These are phyloP conservation scores for Bromus sterilis DNA, from an alignment of 176 grass and related monocot genomes.

Conservation along the genomic window DNA sequence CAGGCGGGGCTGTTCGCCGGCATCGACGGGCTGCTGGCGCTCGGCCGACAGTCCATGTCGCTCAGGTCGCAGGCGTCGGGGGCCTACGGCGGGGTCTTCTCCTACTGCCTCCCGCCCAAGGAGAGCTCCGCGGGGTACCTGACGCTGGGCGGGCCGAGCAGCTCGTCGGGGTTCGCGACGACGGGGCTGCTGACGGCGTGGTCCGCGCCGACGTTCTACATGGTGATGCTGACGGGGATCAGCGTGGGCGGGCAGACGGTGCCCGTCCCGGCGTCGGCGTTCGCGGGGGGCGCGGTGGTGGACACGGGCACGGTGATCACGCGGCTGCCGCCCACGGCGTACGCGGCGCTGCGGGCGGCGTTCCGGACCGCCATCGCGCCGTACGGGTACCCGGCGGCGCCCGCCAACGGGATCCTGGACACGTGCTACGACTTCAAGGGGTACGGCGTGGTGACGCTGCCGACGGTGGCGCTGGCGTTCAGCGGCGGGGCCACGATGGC, in stretches of 20 bases:
- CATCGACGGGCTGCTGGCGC: constrained; percentile 63
- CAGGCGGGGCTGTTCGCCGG: constrained; percentile 49
- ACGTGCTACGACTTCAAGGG: constrained; percentile 73
- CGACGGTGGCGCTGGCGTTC: constrained; percentile 48
- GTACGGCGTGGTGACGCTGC: constrained; percentile 37
- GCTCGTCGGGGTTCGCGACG: constrained; percentile 25
- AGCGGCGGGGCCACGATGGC: constrained; percentile 17
- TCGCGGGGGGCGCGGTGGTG: constrained; percentile 57
- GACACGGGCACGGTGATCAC: constrained; percentile 90
- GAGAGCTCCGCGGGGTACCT: constrained; percentile 50
- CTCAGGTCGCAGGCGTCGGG: constrained; percentile 47
- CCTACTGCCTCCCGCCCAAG: constrained; percentile 78
- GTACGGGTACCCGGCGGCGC: constrained; percentile 41
- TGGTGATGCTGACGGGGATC: constrained; percentile 48
- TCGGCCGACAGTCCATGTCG: constrained; percentile 45
- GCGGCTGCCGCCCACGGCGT: constrained; percentile 57
- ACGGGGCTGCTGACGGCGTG: constrained; percentile 46
- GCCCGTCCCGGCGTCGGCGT: constrained; percentile 24
- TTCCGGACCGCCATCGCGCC: constrained; percentile 41
- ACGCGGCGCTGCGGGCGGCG: constrained; percentile 63
- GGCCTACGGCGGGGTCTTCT: constrained; percentile 61
- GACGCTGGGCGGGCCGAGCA: constrained; percentile 32
- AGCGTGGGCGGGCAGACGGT: constrained; percentile 57
- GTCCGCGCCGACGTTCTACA: constrained; percentile 57
- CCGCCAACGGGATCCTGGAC: constrained; percentile 42